Base-by-base conservation (phyloP, 148 eudicot species). In the Salicornia ramosissima region DNA sequence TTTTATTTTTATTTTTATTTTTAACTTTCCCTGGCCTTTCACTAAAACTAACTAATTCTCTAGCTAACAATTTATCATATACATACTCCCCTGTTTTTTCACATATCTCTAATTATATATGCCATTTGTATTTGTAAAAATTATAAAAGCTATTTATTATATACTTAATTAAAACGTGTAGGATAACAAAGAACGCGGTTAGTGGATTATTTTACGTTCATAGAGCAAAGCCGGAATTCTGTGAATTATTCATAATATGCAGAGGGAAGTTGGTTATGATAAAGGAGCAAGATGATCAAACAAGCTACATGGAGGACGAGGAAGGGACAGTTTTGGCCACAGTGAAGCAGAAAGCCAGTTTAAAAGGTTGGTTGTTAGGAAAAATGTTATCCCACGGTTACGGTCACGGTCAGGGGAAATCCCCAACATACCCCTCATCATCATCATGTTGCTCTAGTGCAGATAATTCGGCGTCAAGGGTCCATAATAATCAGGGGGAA, bases 181-280 rank as follows among this genome's bases (percentile, higher is more conserved):
- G 96, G 88, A 88, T 75, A 74, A 79, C 87, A 45, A 86, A 72
- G 52, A 68, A 75, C 34, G 86, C 74, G 21, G 71, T 84, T 11
- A 83, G 73, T 30, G 83, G 81, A 59, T 77, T 85, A 40, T 83
- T 81, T 24, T 78, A 79, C 51, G 76, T 88, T 60, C 77, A 81
- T 24, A 67, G 80, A 33, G 64, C 82, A 26, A 91, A 91, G 65
- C 97, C 97, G 0, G 87, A 81, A 1, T 86, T 81, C 63, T 91
- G 97, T 70, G 79, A 86, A 53, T 43, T 91, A 28, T 85, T 72
- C 75, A 61, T 83, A 8, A 29, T 88, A 65, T 73, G 74, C 71
- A 76, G 77, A 45, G 95, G 97, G 29, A 82, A 86, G 77, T 68
- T 82, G 71, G 82, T 86, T 40, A 67, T 77, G 28, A n/a, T 82